Evolutionary conservation across 1,284 basidiomycete genomes (phyloP), one percentile per base, ranked within the genome.

Genomic region (Ceratobasidium sp.): DNA sequence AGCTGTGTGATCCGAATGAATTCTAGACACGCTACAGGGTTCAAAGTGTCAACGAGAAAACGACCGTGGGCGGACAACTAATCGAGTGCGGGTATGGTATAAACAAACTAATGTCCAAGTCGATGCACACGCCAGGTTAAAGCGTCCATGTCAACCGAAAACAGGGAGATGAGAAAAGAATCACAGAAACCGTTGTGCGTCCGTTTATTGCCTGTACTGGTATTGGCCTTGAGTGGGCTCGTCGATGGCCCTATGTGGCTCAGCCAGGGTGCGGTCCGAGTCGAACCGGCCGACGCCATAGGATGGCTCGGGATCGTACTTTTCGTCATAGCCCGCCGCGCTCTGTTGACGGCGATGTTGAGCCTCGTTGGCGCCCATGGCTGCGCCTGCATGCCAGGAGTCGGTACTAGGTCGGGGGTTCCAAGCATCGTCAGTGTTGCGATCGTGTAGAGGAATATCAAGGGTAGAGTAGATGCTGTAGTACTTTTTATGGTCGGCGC

Each of bases 401-500:
- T 74, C 73, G 25, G 71, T 70, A 12, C 68, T 68, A 35, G 83
- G 80, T 71, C 88, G 84, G 29, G 85, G 81, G 72, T 92, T 88
- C 90, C 91, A 94, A 40, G 89, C 85, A 72, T 80, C 82, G 27
- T 75, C 70, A 31, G 71, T 72, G 17, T 81, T 85, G 75, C 88
- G 80, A 47, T 87, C 83, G 72, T 83, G 83, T 62, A 85, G 83
- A 17, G 88, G 82, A 75, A 90, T 88, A 56, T 81, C 82, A 64
- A 82, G 80, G 67, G 78, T 76, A 22, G 78, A 79, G 78, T 88
- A 87, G 69, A 93, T 82, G 27, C 87, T 86, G 76, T 90, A 87
- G 77, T 93, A 95, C 74, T 90, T 87, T 72, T 86, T 85, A 77
- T 94, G 92, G 76, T 94, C 93, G 34, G 82, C 82, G 35, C 87